Percentiles rank a stretch among this genome's conserved stretches.
Conservation (phyloP, 352 stramenopile species). For the Elongisporangium undulatum region DNA sequence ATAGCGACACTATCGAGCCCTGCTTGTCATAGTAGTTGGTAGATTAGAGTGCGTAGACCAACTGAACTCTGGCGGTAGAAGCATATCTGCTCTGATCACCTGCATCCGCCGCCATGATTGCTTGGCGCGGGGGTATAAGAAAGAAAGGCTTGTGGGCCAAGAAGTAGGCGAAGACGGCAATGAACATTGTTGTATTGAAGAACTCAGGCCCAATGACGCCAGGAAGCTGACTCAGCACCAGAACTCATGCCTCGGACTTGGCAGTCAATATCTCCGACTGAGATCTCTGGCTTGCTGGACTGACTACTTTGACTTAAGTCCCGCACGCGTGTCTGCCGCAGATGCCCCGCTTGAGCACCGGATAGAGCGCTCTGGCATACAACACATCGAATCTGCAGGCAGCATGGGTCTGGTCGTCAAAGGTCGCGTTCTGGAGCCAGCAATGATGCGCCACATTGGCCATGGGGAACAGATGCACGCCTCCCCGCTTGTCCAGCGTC, state of each 20-base stretch:
- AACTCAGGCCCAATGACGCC: neutral
- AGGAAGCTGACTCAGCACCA: neutral
- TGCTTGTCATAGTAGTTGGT: conserved; percentile 14
- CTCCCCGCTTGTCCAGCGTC: conserved; percentile 25
- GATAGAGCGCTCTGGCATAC: neutral
- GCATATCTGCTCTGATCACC: conserved; percentile 6
- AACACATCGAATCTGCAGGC: neutral
- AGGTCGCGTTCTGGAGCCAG: conserved; percentile 20
- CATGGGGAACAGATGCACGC: conserved; percentile 19
- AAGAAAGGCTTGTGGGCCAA: neutral
- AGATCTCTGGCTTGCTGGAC: neutral
- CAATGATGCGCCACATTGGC: conserved; percentile 24
- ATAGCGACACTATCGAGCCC: conserved; percentile 16
- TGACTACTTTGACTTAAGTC: neutral
- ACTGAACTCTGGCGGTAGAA: conserved; percentile 15
- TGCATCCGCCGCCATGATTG: conserved; percentile 1
- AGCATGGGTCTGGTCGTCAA: conserved; percentile 3
- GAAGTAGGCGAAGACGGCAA: too few species aligned
- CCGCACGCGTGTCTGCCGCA: neutral
- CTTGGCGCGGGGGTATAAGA: neutral
- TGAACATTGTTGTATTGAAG: too few species aligned
- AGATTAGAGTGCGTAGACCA: conserved; percentile 13
- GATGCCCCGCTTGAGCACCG: neutral
- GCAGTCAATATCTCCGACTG: neutral
- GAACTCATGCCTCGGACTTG: neutral